Base-by-base conservation (phyloP, 2,329 filamentous ascomycete species). In the Colletotrichum camelliae region DNA sequence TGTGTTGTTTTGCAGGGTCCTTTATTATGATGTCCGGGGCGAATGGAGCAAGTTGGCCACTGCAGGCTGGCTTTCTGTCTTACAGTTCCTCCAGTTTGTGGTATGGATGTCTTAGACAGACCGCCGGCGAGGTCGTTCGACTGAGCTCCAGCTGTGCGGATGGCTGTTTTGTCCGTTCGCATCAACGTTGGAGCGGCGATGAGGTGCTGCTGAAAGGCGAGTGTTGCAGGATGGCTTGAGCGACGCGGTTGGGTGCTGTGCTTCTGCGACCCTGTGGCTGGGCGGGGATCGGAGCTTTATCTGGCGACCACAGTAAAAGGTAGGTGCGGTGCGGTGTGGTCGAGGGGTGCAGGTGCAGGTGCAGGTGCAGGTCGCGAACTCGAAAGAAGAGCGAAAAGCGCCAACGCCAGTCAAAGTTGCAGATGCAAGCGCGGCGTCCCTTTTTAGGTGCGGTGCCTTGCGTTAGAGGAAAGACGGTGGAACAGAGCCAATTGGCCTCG, bases 261-360 rank as follows among this genome's bases (percentile, higher is more conserved):
- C 33, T 43, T 69, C 52, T 69, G 67, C 39, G 67, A 60, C 67
- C 67, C 55, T 69, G 67, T 69, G 67, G 67, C 67, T 43, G 52
- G 67, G 21, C 33, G 33, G 52, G 55, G 16, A 43, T 31, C 52
- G 67, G 67, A 60, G 52, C 27, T 61, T 62, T 62, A 31, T 67
- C 48, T 48, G 37, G 48, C 39, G 39, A 48, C 18, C 39, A n/a
- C n/a, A 4, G 16, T 29, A 29, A 60, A n/a, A 29, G 57, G 18
- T 60, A 52, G 43, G 43, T 52, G 43, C 43, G 43, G 43, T 52
- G 43, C 43, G 43, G 43, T 52, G 31, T n/a, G n/a, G 43, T 52
- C 43, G 43, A 52, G 43, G n/a, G 43, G 43, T 52, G 10, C 43
- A 21, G 43, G 43, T 48, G 37, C 15, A 16, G 39, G 39, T 43